Evolutionary conservation across 176 grass and related monocot species (phyloP).

Genomic region (Alloteropsis semialata): DNA sequence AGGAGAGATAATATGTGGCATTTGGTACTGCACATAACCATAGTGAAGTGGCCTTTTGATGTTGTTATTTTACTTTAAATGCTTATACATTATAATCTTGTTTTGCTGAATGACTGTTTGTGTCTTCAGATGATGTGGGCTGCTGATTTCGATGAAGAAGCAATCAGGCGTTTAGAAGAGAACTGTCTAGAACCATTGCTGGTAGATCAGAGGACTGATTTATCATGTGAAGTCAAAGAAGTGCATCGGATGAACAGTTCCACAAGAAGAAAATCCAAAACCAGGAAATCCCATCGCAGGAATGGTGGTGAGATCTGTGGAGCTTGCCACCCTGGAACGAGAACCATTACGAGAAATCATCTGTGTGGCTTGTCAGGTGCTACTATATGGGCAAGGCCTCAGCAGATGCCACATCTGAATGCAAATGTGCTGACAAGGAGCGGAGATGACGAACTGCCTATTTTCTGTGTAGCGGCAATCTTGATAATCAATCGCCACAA

Average conservation of each 20-base stretch:
- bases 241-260: conserved; percentile 40
- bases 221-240: conserved; percentile 52
- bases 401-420: conserved; percentile 32
- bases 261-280: conserved; percentile 64
- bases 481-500: conserved; percentile 83
- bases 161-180: conserved; percentile 55
- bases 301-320: conserved; percentile 55
- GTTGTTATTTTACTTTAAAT: background rate
- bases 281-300: conserved; percentile 37
- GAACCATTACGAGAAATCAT: conserved; percentile 54
- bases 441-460: conserved; percentile 73
- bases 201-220: conserved; percentile 45
- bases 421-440: conserved; percentile 35
- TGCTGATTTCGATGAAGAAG: conserved; percentile 96
- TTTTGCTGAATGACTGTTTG: conserved; percentile 22
- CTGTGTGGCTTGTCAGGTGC: conserved; percentile 82
- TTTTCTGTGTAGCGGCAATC: conserved; percentile 95
- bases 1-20: background rate
- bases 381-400: conserved; percentile 78
- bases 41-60: background rate
- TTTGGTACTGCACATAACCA: conserved; percentile 6
- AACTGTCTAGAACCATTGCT: conserved; percentile 77
- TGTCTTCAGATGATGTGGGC: conserved; percentile 98
- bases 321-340: conserved; percentile 46
- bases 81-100: background rate